Evolutionary conservation across 2,329 filamentous ascomycete species (phyloP).

Genomic region (Fusarium chaquense): DNA sequence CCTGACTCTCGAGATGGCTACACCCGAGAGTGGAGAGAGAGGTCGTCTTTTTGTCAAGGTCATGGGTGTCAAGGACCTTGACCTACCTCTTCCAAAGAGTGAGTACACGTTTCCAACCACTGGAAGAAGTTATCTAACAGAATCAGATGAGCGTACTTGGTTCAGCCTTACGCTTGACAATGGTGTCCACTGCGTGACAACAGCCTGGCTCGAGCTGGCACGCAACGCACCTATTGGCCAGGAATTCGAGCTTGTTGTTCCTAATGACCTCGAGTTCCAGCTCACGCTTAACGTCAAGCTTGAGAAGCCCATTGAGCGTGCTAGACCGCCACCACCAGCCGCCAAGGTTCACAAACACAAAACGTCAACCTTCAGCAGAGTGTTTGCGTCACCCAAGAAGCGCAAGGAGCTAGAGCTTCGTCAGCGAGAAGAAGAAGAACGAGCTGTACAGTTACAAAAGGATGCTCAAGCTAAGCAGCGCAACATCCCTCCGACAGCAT

Average conservation of each 20-base stretch:
- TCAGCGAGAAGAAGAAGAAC: constrained; percentile 85
- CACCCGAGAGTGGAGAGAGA: constrained; percentile 85
- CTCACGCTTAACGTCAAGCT: constrained; percentile 96
- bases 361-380: constrained; percentile 88
- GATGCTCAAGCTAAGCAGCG: constrained; percentile 74
- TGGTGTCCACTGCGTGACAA: constrained; percentile 96
- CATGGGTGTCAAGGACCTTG: constrained; percentile 96
- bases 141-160: constrained; percentile 84
- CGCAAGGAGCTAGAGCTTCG: constrained; percentile 92
- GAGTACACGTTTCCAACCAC: constrained; percentile 56
- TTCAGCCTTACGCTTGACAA: constrained; percentile 99
- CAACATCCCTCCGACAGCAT: constrained; percentile 76
- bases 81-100: constrained; percentile 91
- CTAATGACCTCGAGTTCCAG: constrained; percentile 98
- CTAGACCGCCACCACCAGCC: constrained; percentile 67
- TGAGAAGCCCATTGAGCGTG: constrained; percentile 76
- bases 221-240: constrained; percentile 95
- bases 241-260: constrained; percentile 96
- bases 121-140: constrained; percentile 42
- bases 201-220: constrained; percentile 92
- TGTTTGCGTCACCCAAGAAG: constrained; percentile 96
- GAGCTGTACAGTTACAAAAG: constrained; percentile 71
- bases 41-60: constrained; percentile 97
- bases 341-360: constrained; percentile 77
- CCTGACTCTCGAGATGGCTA: constrained; percentile 64